These are phyloP conservation scores for Stachybotrys chlorohalonatus DNA, from an alignment of 2,329 filamentous ascomycete genomes.

Conservation along the genomic window DNA sequence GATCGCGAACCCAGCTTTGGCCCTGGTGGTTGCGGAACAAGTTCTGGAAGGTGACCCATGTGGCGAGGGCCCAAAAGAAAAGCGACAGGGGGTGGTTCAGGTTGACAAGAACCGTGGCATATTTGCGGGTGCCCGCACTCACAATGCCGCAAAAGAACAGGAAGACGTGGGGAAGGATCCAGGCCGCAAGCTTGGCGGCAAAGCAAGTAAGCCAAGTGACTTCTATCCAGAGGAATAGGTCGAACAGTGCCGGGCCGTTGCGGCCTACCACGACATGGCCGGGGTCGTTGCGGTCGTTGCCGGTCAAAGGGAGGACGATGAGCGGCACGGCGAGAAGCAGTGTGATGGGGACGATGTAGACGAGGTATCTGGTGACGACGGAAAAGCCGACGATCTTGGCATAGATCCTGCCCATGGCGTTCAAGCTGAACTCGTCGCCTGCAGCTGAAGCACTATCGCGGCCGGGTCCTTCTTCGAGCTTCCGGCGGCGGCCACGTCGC, in stretches of 20 bases:
- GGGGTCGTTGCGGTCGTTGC: slow-evolving; percentile 15
- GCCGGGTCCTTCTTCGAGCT: slow-evolving; percentile 27
- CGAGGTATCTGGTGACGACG: slow-evolving; percentile 54
- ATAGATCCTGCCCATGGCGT: slow-evolving; percentile 58
- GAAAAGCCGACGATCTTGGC: slow-evolving; percentile 55
- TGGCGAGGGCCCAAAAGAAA: slow-evolving; percentile 59
- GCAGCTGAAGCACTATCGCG: slow-evolving; percentile 35
- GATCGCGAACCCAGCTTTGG: slow-evolving; percentile 40
- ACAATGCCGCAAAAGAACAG: slow-evolving; percentile 63
- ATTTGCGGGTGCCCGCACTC: slow-evolving; percentile 61
- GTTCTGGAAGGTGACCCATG: slow-evolving; percentile 52
- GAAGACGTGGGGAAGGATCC: slow-evolving; percentile 50
- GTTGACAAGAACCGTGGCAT: slow-evolving; percentile 54
- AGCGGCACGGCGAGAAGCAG: slow-evolving; percentile 53
- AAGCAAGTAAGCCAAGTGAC: slow-evolving; percentile 60
- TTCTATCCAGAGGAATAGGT: slow-evolving; percentile 61
- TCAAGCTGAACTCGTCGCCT: slow-evolving; percentile 49
- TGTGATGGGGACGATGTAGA: slow-evolving; percentile 58
- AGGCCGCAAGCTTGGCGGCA: slow-evolving; percentile 56
- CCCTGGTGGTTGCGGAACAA: slow-evolving; percentile 29
- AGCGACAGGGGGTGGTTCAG: slow-evolving; percentile 59
- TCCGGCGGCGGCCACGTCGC: slow-evolving; percentile 38
- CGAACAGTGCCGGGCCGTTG: slow-evolving; percentile 42
- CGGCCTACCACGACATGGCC: slow-evolving; percentile 27
- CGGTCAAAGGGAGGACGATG: slow-evolving; percentile 41